phyloP scores from a whole-genome alignment of 2,329 filamentous ascomycete genomes.

The Lizonia empirigonia region DNA sequence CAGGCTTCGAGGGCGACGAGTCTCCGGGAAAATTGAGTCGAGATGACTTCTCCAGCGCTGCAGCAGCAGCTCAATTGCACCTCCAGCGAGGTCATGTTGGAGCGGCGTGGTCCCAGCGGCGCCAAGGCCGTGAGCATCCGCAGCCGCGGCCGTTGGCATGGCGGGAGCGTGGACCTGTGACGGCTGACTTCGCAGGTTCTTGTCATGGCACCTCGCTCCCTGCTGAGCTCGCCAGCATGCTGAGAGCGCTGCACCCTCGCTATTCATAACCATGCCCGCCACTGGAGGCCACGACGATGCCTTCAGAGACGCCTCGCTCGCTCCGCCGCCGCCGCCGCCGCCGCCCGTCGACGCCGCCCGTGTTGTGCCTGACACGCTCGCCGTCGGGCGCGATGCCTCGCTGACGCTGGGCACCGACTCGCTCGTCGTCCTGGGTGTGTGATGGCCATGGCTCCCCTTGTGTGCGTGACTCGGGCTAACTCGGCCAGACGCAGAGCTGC shows the following conservation, averaged over 20 bases:
- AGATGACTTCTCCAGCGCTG: too few relatives aligned
- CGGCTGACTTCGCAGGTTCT: background rate
- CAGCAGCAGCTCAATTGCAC: too few relatives aligned
- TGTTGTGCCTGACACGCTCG: constrained; percentile 51
- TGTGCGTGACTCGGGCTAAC: too few relatives aligned
- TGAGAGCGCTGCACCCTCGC: constrained; percentile 5
- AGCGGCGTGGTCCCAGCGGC: background rate
- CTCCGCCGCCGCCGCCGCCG: constrained; percentile 10
- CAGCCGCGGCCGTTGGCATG: constrained; percentile 3
- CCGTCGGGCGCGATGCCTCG: constrained; percentile 63
- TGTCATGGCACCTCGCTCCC: background rate
- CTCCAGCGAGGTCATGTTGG: too few relatives aligned
- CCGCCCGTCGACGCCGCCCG: constrained; percentile 4
- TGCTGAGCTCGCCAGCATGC: constrained; percentile 12
- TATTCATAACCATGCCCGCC: constrained; percentile 33
- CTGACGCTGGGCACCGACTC: constrained; percentile 66
- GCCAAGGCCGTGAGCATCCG: constrained; percentile 4
- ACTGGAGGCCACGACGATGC: constrained; percentile 31
- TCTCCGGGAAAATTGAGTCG: too few relatives aligned
- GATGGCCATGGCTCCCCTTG: too few relatives aligned
- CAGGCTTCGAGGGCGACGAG: too few relatives aligned
- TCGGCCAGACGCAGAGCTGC: constrained; percentile 58
- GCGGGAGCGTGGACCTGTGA: constrained; percentile 1
- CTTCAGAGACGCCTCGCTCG: constrained; percentile 39
- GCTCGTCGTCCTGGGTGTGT: constrained; percentile 63